Evolutionary conservation across 257 asterid genomes (phyloP), one percentile per base, ranked within the genome.

Genomic region (Solanum dulcamara): DNA sequence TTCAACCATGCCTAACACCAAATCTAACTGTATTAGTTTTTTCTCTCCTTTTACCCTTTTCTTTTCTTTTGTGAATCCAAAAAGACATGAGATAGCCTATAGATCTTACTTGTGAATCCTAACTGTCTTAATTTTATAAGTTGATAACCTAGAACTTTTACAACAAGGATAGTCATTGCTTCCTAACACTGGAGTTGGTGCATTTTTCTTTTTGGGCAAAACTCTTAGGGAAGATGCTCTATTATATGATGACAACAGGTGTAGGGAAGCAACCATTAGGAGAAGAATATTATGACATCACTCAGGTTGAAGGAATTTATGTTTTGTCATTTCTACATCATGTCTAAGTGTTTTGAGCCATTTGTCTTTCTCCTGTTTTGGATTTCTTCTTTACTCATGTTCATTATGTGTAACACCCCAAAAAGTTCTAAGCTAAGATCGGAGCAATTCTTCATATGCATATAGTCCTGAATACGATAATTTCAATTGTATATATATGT

Each of bases 241-340:
- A 96, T 88, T 95, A 89, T 81, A 88, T 96, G 86, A 86, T 94
- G 82, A 96, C 99, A 35, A 96, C 98, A 5, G 98, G 98, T 86
- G 98, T 97, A 2, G 98, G 98, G 71, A 90, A 93, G 88, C 99
- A 96, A 91, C 94, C 99, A 28, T 91, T 96, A 40, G 99, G 99
- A 75, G 99, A 96, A 91, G 99, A 96, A 88, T 96, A 96, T 84
- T 96, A 98, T 85, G 99, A 96, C 85, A 93, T 94, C 86, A 93
- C 92, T 82, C 99, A 93, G 99, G 99, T 96, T n/a, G 62, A 66
- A 84, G 74, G 74, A 66, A 67, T 50, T 46, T 75, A 86, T 38
- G 3, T 55, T 83, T 85, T 72, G 32, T 15, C 67, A 33, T 48
- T n/a, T 38, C 33, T 51, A 9, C 70, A 13, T 38, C 12, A 10